Percentiles rank a stretch among this genome's conserved stretches.
phyloP scores from a whole-genome alignment of 495 filamentous ascomycete genomes.

The Rusavskia elegans region DNA sequence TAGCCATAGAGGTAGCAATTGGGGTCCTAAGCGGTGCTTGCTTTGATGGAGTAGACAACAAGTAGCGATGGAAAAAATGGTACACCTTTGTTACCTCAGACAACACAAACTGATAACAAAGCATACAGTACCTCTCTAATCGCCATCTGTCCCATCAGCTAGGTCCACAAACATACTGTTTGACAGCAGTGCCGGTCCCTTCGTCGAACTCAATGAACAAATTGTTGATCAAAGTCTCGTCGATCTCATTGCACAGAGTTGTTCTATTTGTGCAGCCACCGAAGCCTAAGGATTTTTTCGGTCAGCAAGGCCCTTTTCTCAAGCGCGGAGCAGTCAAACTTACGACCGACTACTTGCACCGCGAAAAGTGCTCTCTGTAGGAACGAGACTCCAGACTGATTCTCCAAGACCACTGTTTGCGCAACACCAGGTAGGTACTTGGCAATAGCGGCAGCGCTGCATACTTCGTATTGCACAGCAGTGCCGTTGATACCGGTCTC shows the following conservation, averaged over 20 bases:
- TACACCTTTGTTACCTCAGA: too few species aligned
- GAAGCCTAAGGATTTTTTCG: neutral
- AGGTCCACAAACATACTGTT: conserved; percentile 8
- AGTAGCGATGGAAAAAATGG: too few species aligned
- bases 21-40: too few species aligned
- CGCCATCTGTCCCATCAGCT: neutral
- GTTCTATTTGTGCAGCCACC: conserved; percentile 5
- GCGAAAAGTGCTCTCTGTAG: conserved; percentile 6
- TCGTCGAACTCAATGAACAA: conserved; percentile 2
- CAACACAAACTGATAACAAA: too few species aligned
- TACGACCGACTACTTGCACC: conserved; percentile 2
- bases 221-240: conserved; percentile 2
- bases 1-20: too few species aligned
- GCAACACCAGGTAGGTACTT: neutral
- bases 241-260: conserved; percentile 7
- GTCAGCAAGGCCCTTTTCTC: neutral
- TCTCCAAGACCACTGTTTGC: neutral
- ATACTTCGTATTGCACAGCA: conserved; percentile 6
- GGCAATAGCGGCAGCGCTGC: neutral
- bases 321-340: neutral
- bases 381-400: conserved; percentile 2
- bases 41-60: too few species aligned
- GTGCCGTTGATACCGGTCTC: conserved; percentile 7
- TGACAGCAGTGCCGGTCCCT: conserved; percentile 1
- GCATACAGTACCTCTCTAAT: too few species aligned